phyloP scores from a whole-genome alignment of 257 asterid species.

The Sherardia arvensis region DNA sequence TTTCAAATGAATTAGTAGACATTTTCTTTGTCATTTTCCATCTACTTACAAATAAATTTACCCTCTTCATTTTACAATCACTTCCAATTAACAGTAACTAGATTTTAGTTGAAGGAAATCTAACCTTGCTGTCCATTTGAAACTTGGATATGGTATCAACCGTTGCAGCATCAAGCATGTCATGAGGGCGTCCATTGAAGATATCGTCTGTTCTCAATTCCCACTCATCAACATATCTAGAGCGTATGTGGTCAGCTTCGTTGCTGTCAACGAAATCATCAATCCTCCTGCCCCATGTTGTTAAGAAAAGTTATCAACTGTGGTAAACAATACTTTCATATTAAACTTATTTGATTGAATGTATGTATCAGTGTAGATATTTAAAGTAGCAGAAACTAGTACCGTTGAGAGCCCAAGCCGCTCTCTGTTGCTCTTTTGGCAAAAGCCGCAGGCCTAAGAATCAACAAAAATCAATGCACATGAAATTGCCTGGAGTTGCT shows the following conservation, averaged over 20 bases:
- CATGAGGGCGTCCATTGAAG: conserved; percentile 60
- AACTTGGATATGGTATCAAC: conserved; percentile 53
- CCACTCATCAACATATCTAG: conserved; percentile 62
- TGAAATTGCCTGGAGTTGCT: neutral
- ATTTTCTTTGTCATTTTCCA: no score
- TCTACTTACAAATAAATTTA: no score
- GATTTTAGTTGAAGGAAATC: no score
- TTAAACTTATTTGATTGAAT: no score
- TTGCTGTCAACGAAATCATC: conserved; percentile 85
- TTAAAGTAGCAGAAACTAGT: no score
- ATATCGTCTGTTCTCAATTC: conserved; percentile 60
- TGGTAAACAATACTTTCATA: no score
- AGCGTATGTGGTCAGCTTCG: conserved; percentile 35
- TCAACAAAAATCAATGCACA: neutral
- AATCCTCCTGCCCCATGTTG: conserved; percentile 83
- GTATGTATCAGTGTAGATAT: no score
- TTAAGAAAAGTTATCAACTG: no score
- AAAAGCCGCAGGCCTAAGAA: conserved; percentile 57
- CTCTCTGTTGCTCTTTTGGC: conserved; percentile 63
- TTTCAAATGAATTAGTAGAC: no score
- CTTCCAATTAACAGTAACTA: no score
- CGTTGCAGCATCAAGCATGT: conserved; percentile 70
- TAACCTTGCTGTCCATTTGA: conserved; percentile 66
- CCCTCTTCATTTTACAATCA: no score
- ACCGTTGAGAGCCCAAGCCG: conserved; percentile 84